These are phyloP conservation scores for Daldinia eschscholtzii DNA, from an alignment of 2,329 filamentous ascomycete genomes.

Conservation along the genomic window DNA sequence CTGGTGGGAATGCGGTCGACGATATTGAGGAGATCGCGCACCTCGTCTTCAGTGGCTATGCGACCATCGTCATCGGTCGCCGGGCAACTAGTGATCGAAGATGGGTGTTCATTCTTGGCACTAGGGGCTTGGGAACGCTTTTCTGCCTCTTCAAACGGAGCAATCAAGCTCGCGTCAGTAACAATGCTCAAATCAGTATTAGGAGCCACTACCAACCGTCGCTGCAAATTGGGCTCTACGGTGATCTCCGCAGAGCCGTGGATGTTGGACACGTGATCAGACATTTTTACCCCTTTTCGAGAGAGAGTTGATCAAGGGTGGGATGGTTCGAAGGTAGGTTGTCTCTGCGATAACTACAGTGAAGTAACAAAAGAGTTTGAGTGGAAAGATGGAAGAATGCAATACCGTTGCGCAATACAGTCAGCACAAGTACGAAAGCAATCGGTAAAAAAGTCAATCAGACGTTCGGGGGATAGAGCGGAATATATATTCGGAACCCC, in stretches of 20 bases:
- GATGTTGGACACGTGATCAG: constrained; percentile 8
- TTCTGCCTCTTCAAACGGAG: constrained; percentile 24
- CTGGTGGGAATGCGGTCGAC: constrained; percentile 26
- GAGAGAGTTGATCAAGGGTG: background rate
- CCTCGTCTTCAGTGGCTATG: constrained; percentile 34
- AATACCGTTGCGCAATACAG: background rate
- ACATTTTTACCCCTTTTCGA: constrained; percentile 21
- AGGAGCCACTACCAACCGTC: constrained; percentile 30
- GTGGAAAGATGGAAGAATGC: background rate
- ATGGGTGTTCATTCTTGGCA: constrained; percentile 7
- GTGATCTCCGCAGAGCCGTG: constrained; percentile 13
- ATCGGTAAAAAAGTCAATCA: background rate
- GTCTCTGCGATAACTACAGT: background rate
- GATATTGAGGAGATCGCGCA: constrained; percentile 31
- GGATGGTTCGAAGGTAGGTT: background rate
- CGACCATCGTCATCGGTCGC: constrained; percentile 22
- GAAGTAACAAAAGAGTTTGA: background rate
- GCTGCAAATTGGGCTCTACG: constrained; percentile 12
- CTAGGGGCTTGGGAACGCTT: constrained; percentile 13
- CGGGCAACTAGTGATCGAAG: constrained; percentile 1
- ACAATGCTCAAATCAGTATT: constrained; percentile 21
- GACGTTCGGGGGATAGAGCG: background rate
- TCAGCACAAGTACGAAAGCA: background rate
- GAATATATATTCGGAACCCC: constrained; percentile 4
- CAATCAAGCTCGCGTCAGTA: constrained; percentile 28